Conservation (phyloP, 352 stramenopile species). For the Globisporangium orthogonon region DNA sequence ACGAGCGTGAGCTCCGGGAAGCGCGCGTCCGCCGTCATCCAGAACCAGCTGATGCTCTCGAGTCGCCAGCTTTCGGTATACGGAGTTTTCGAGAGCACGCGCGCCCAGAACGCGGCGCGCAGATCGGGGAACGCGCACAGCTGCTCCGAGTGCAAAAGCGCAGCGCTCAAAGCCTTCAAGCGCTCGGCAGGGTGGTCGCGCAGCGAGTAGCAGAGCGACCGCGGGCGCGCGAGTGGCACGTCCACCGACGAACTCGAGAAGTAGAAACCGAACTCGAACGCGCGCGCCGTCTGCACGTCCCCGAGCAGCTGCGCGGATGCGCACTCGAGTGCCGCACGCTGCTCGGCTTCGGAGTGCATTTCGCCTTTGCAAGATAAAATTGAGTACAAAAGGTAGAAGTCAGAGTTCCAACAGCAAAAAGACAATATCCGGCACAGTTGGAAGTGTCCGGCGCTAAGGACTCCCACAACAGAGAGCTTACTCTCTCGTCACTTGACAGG, state of each 20-base stretch:
- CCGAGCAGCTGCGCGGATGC: background rate
- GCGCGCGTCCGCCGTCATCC: slow-evolving; percentile 1
- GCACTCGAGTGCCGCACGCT: background rate
- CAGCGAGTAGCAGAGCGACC: background rate
- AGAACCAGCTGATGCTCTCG: background rate
- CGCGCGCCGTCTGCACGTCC: background rate
- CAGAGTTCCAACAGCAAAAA: too few species aligned
- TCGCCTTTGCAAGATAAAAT: too few species aligned
- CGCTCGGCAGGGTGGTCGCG: background rate
- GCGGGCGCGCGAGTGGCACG: background rate
- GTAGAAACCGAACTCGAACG: background rate
- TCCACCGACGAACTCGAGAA: background rate
- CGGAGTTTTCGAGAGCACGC: background rate
- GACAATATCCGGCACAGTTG: too few species aligned
- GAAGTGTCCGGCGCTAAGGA: too few species aligned
- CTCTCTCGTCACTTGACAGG: too few species aligned
- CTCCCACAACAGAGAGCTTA: too few species aligned
- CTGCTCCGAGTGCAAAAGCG: background rate
- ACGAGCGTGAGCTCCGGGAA: background rate
- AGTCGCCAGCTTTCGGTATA: background rate
- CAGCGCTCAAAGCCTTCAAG: background rate
- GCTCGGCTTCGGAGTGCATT: background rate
- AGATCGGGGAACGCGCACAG: background rate
- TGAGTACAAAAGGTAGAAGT: too few species aligned
- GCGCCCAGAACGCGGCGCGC: background rate